Percentiles rank a stretch among this genome's conserved stretches.
phyloP scores from a whole-genome alignment of 495 filamentous ascomycete genomes.

The Immersiella caudata region DNA sequence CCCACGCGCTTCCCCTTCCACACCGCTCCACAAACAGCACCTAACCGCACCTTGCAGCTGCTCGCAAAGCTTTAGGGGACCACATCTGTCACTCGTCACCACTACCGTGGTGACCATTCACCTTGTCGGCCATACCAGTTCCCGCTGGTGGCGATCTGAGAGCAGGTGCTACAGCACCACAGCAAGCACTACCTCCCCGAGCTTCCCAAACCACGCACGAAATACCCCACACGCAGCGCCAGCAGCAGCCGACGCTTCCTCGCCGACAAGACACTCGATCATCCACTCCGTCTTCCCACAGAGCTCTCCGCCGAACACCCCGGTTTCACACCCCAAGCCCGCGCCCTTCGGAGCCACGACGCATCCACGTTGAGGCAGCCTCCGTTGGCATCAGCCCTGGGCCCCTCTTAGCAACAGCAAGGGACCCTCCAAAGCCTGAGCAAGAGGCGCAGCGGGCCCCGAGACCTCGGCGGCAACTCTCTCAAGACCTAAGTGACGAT shows the following conservation, averaged over 20 bases:
- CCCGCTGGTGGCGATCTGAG: conserved; percentile 39
- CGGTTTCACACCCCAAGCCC: conserved; percentile 51
- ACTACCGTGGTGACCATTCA: conserved; percentile 48
- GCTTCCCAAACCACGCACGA: conserved; percentile 48
- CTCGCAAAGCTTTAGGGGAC: background rate
- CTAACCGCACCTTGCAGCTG: conserved; percentile 12
- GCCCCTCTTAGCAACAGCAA: conserved; percentile 38
- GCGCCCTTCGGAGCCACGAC: conserved; percentile 36
- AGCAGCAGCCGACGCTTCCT: conserved; percentile 49
- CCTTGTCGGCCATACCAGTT: conserved; percentile 48
- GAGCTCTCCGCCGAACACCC: conserved; percentile 51
- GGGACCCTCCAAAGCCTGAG: conserved; percentile 30
- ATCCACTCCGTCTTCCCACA: conserved; percentile 46
- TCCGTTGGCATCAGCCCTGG: conserved; percentile 39
- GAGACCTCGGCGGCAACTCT: conserved; percentile 43
- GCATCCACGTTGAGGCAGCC: conserved; percentile 40
- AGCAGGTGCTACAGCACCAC: conserved; percentile 48
- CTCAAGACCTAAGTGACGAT: conserved; percentile 48
- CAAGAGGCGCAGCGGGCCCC: conserved; percentile 27
- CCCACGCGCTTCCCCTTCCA: background rate
- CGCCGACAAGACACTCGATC: conserved; percentile 38
- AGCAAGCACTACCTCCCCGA: conserved; percentile 34
- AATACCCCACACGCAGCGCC: conserved; percentile 42
- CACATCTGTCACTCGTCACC: conserved; percentile 30
- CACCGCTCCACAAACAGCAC: conserved; percentile 11